Conservation (phyloP, 2,329 filamentous ascomycete species). For the Cadophora sp. region DNA sequence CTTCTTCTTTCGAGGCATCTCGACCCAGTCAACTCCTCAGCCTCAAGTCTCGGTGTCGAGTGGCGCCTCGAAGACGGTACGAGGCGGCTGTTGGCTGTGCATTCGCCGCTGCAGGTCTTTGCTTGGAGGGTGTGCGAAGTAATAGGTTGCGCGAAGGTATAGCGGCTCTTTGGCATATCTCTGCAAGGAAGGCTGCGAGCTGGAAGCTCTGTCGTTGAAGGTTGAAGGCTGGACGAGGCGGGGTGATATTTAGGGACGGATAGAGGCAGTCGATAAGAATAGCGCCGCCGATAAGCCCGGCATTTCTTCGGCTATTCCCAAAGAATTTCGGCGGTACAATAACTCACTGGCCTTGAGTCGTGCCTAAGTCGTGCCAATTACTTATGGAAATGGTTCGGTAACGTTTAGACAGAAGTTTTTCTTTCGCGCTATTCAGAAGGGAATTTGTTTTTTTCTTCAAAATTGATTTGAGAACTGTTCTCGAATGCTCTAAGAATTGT, state of each 20-base stretch:
- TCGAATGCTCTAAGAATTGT: no score
- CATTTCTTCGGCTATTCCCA: neutral
- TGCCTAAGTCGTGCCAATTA: no score
- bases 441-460: no score
- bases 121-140: neutral
- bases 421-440: no score
- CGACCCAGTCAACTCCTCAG: neutral
- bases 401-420: no score
- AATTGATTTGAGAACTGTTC: no score
- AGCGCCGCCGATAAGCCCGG: neutral
- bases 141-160: neutral
- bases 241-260: neutral
- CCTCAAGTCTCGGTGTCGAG: neutral
- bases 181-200: neutral
- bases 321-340: no score
- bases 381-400: no score
- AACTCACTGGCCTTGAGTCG: no score
- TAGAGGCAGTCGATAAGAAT: neutral
- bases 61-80: neutral
- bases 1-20: constrained; percentile 72
- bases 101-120: constrained; percentile 2
- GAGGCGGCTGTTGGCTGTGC: neutral
- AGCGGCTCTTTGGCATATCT: neutral
- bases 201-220: neutral
- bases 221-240: neutral